These are phyloP conservation scores for Lactifluus echinatus DNA, from an alignment of 768 basidiomycete species.

Conservation along the genomic window DNA sequence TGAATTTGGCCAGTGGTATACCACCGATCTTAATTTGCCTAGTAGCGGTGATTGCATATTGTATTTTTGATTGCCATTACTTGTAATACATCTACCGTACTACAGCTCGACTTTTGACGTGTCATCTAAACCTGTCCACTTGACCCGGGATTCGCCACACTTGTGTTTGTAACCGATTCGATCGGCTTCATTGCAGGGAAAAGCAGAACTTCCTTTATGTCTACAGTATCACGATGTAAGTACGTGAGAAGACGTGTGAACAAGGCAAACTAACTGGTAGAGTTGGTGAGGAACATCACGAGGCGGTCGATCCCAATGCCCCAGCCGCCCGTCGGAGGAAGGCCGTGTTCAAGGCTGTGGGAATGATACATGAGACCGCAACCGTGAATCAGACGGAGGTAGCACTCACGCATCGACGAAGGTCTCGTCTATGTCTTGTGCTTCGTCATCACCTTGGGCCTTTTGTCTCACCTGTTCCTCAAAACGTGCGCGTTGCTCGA, in stretches of 20 bases:
- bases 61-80: not conserved
- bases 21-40: not conserved
- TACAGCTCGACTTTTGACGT: too few relatives aligned
- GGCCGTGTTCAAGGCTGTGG: slow-evolving; percentile 84
- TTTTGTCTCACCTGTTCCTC: slow-evolving; percentile 93
- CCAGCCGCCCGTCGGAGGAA: slow-evolving; percentile 97
- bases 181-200: slow-evolving; percentile 98
- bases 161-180: too few relatives aligned
- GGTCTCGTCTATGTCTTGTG: slow-evolving; percentile 93
- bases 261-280: slow-evolving; percentile 57
- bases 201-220: slow-evolving; percentile 93
- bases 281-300: slow-evolving; percentile 98
- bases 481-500: slow-evolving; percentile 91
- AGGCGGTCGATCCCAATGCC: slow-evolving; percentile 92
- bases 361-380: not conserved
- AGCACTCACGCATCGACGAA: slow-evolving; percentile 82
- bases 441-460: slow-evolving; percentile 96
- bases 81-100: too few relatives aligned
- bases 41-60: not conserved
- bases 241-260: not conserved
- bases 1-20: too few relatives aligned
- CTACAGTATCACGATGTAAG: slow-evolving; percentile 35
- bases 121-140: slow-evolving; percentile 27
- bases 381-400: not conserved
- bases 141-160: slow-evolving; percentile 29